A percentile compares a stretch with the other conserved stretches of the same genome.
Conservation (phyloP, 176 grass and related monocot genomes). For the Rhynchospora tenuis region DNA sequence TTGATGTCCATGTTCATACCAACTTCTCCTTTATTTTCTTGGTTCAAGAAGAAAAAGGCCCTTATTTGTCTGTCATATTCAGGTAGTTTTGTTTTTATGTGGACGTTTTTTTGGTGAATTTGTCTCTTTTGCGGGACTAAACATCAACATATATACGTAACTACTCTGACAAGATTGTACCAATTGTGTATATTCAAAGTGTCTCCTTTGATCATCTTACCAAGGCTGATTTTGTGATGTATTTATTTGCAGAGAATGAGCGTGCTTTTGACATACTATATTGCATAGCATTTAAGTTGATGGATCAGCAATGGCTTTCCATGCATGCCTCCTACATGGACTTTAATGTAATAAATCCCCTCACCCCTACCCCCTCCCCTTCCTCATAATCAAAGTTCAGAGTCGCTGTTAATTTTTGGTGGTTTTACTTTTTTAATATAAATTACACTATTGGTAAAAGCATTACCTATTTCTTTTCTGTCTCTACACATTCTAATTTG, state of each 20-base stretch:
- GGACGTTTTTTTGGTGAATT: neutral
- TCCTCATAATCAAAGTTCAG: neutral
- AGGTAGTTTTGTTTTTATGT: neutral
- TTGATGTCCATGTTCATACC: neutral
- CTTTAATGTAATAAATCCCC: constrained; percentile 57
- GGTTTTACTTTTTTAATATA: constrained; percentile 10
- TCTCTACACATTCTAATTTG: neutral
- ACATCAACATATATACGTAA: neutral
- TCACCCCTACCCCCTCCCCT: neutral
- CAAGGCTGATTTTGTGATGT: constrained; percentile 12
- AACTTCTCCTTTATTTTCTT: neutral
- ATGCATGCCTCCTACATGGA: constrained; percentile 95
- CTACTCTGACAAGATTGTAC: constrained; percentile 10
- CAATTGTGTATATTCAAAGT: neutral
- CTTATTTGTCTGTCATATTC: neutral
- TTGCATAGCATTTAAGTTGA: constrained; percentile 84
- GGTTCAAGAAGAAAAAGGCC: neutral
- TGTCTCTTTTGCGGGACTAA: neutral
- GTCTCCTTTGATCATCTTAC: neutral
- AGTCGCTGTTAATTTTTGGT: neutral
- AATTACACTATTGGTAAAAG: constrained; percentile 7
- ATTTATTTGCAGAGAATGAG: constrained; percentile 69
- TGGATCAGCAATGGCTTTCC: constrained; percentile 94
- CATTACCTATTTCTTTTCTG: neutral
- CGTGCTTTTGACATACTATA: constrained; percentile 87